Percentiles rank a stretch among this genome's conserved stretches.
Evolutionary conservation across 2,329 filamentous ascomycete species (phyloP).

Genomic region (Colletotrichum simmondsii): DNA sequence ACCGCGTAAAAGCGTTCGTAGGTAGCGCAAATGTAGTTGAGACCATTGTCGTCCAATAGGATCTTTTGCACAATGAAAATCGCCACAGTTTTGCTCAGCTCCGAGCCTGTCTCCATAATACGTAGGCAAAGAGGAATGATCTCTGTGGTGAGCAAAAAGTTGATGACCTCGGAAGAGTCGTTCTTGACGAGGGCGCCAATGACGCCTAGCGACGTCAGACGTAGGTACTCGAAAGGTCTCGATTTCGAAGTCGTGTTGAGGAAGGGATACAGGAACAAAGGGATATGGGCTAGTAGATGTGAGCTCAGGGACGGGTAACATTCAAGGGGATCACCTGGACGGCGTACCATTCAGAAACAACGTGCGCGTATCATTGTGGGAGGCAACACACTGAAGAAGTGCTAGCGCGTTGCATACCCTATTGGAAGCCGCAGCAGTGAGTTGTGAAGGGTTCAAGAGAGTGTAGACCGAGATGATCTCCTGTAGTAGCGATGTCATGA

Average conservation of each 20-base stretch:
- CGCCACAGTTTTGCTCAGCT: constrained; percentile 97
- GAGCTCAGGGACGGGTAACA: constrained; percentile 28
- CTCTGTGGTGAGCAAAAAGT: constrained; percentile 97
- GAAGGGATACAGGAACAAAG: constrained; percentile 97
- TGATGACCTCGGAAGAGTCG: constrained; percentile 97
- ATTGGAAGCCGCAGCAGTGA: constrained; percentile 97
- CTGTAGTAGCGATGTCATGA: constrained; percentile 97
- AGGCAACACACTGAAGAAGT: constrained; percentile 95
- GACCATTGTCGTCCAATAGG: constrained; percentile 91
- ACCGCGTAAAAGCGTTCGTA: constrained; percentile 99
- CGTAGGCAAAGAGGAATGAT: constrained; percentile 97
- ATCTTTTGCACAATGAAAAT: constrained; percentile 99
- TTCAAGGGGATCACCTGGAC: neutral
- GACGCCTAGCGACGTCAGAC: constrained; percentile 93
- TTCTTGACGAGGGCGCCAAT: constrained; percentile 99
- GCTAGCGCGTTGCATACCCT: constrained; percentile 97
- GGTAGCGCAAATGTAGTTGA: constrained; percentile 98
- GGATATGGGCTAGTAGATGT: constrained; percentile 81
- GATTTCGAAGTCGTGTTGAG: constrained; percentile 99
- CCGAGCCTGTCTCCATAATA: constrained; percentile 99
- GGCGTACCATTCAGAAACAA: constrained; percentile 89
- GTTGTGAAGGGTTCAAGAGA: constrained; percentile 93
- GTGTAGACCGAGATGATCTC: constrained; percentile 99
- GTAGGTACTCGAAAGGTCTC: constrained; percentile 95
- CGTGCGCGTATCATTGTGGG: constrained; percentile 94